Evolutionary conservation across 768 basidiomycete species (phyloP).

Genomic region (Porpolomopsis calyptriformis): DNA sequence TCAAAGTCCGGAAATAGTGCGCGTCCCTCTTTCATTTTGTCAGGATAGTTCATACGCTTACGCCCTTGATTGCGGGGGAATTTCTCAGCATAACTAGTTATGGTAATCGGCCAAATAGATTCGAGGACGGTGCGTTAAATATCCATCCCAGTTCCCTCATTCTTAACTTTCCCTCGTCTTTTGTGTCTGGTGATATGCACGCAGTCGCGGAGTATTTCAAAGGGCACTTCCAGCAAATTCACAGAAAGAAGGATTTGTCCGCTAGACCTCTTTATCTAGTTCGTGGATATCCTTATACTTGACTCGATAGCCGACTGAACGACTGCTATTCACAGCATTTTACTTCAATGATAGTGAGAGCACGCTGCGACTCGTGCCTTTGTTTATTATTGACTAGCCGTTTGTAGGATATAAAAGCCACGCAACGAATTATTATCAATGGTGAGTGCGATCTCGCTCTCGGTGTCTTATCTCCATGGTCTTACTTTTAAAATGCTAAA

Average conservation of each 20-base stretch:
- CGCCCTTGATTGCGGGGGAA: too few relatives aligned
- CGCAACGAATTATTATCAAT: slow-evolving; percentile 53
- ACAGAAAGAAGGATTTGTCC: slow-evolving; percentile 52
- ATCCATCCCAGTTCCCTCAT: background rate
- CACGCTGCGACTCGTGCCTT: background rate
- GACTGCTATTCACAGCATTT: slow-evolving; percentile 39
- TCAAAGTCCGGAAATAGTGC: slow-evolving; percentile 67
- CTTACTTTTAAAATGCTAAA: background rate
- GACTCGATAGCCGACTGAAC: background rate
- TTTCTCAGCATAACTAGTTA: slow-evolving; percentile 66
- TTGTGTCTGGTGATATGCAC: background rate
- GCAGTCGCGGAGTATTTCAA: slow-evolving; percentile 67
- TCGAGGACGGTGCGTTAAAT: slow-evolving; percentile 29
- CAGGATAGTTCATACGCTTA: too few relatives aligned
- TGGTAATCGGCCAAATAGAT: slow-evolving; percentile 61
- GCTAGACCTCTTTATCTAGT: slow-evolving; percentile 56
- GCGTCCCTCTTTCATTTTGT: slow-evolving; percentile 22
- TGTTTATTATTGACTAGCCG: slow-evolving; percentile 3
- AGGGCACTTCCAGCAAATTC: slow-evolving; percentile 73
- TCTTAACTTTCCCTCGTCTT: background rate
- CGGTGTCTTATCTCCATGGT: slow-evolving; percentile 1
- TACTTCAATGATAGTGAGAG: slow-evolving; percentile 54
- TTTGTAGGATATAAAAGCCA: slow-evolving; percentile 54
- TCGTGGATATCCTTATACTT: slow-evolving; percentile 21
- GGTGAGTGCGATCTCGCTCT: slow-evolving; percentile 28